These are phyloP conservation scores for Pestalotiopsis sp. DNA, from an alignment of 2,329 filamentous ascomycete species.

Conservation along the genomic window DNA sequence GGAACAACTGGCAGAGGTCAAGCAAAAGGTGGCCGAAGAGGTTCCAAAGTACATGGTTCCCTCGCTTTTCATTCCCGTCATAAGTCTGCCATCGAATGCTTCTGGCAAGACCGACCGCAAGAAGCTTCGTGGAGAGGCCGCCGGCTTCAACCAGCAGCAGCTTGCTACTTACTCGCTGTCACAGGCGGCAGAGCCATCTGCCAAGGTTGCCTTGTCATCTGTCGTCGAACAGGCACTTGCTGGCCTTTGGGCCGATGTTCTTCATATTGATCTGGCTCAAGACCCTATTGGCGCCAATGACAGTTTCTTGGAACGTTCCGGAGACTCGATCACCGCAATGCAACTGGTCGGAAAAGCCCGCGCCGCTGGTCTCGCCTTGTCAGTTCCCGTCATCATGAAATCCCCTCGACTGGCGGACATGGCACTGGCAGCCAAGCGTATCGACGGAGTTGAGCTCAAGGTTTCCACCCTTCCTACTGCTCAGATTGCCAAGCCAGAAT, in stretches of 20 bases:
- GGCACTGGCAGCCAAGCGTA: slow-evolving; percentile 7
- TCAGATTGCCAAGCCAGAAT: background rate
- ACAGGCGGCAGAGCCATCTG: background rate
- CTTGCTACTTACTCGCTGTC: background rate
- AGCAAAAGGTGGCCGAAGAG: background rate
- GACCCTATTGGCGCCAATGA: slow-evolving; percentile 2
- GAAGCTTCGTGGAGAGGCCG: background rate
- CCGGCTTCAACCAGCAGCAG: background rate
- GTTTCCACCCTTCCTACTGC: background rate
- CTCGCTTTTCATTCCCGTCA: background rate
- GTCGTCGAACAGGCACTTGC: background rate
- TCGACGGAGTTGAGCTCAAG: background rate
- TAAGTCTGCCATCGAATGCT: background rate
- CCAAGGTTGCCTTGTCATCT: background rate
- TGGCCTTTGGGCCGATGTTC: background rate
- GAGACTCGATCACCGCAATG: slow-evolving; percentile 3
- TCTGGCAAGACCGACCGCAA: slow-evolving; percentile 5
- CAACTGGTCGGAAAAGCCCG: background rate
- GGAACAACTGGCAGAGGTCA: background rate
- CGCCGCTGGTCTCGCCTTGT: slow-evolving; percentile 1
- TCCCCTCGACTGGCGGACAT: background rate
- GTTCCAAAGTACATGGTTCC: slow-evolving; percentile 8
- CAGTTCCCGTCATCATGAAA: slow-evolving; percentile 8
- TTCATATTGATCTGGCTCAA: background rate
- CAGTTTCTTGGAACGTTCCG: background rate